Conservation (phyloP, 2,329 filamentous ascomycete species). For the Botrytis squamosa region DNA sequence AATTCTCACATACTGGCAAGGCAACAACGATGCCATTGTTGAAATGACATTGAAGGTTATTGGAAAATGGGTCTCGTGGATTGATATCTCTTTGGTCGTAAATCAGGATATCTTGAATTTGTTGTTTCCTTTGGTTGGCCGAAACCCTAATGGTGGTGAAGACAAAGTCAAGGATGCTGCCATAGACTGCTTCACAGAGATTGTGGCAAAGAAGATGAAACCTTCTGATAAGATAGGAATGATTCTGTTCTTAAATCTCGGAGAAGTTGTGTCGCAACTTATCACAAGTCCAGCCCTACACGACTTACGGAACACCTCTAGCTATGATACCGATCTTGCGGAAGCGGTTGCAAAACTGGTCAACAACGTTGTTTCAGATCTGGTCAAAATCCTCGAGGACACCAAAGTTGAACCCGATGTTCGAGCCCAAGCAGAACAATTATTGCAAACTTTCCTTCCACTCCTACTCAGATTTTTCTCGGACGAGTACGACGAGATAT, state of each 20-base stretch:
- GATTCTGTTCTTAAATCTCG: slow-evolving; percentile 85
- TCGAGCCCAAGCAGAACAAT: slow-evolving; percentile 72
- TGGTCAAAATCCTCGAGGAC: slow-evolving; percentile 82
- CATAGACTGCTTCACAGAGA: slow-evolving; percentile 92
- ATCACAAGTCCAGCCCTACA: slow-evolving; percentile 78
- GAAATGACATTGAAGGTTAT: slow-evolving; percentile 91
- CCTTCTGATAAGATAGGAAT: slow-evolving; percentile 89
- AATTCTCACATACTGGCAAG: slow-evolving; percentile 70
- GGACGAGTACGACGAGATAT: slow-evolving; percentile 97
- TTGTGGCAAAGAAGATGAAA: slow-evolving; percentile 97
- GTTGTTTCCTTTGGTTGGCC: slow-evolving; percentile 84
- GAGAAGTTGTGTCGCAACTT: slow-evolving; percentile 80
- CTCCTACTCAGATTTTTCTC: slow-evolving; percentile 91
- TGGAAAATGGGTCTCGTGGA: slow-evolving; percentile 98
- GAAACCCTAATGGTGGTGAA: slow-evolving; percentile 58
- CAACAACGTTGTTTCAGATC: slow-evolving; percentile 83
- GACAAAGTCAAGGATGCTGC: slow-evolving; percentile 87
- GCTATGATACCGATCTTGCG: slow-evolving; percentile 93
- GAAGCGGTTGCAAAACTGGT: slow-evolving; percentile 94
- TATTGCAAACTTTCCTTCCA: slow-evolving; percentile 80
- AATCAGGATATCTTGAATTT: slow-evolving; percentile 83
- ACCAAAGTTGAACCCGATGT: slow-evolving; percentile 58
- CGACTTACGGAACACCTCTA: slow-evolving; percentile 74
- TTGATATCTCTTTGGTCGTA: slow-evolving; percentile 90
- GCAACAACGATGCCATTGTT: slow-evolving; percentile 68